Evolutionary conservation across 129 eudicot genomes (phyloP).

Genomic region (Pittosporum tobira): DNA sequence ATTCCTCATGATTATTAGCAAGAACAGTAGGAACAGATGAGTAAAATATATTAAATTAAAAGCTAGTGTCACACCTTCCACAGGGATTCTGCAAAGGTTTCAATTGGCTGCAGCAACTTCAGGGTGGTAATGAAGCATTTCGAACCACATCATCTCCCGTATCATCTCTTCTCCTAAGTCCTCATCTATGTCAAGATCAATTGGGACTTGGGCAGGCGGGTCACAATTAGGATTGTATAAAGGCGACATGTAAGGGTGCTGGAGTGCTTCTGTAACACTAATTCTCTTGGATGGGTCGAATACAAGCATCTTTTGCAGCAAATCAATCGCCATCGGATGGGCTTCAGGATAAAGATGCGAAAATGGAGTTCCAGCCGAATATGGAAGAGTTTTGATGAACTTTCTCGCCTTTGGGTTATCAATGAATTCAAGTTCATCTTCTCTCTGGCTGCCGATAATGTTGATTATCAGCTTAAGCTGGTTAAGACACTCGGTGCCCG

Average conservation of each 20-base stretch:
- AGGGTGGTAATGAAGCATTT: slow-evolving; percentile 40
- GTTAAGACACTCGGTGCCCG: slow-evolving; percentile 50
- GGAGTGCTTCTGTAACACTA: slow-evolving; percentile 65
- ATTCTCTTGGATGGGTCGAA: slow-evolving; percentile 69
- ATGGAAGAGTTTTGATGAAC: slow-evolving; percentile 37
- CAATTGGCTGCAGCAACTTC: slow-evolving; percentile 17
- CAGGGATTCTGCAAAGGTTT: not conserved
- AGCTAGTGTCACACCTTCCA: not conserved
- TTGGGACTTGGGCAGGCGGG: slow-evolving; percentile 39
- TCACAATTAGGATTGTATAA: slow-evolving; percentile 30
- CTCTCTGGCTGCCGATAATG: slow-evolving; percentile 47
- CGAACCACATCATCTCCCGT: slow-evolving; percentile 46
- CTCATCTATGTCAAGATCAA: slow-evolving; percentile 41
- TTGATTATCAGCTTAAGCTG: slow-evolving; percentile 43
- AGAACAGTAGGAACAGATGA: slow-evolving; percentile 1
- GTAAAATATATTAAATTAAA: not conserved
- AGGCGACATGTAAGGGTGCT: slow-evolving; percentile 45
- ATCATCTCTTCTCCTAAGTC: slow-evolving; percentile 32
- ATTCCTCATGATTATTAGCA: slow-evolving; percentile 16
- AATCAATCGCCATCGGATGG: slow-evolving; percentile 63
- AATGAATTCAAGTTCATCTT: slow-evolving; percentile 32
- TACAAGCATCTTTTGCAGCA: slow-evolving; percentile 67
- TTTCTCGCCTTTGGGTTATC: slow-evolving; percentile 45
- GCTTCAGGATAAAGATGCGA: slow-evolving; percentile 52
- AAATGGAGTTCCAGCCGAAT: slow-evolving; percentile 44